Conservation (phyloP, 2,329 filamentous ascomycete species). For the Pochonia chlamydosporia region DNA sequence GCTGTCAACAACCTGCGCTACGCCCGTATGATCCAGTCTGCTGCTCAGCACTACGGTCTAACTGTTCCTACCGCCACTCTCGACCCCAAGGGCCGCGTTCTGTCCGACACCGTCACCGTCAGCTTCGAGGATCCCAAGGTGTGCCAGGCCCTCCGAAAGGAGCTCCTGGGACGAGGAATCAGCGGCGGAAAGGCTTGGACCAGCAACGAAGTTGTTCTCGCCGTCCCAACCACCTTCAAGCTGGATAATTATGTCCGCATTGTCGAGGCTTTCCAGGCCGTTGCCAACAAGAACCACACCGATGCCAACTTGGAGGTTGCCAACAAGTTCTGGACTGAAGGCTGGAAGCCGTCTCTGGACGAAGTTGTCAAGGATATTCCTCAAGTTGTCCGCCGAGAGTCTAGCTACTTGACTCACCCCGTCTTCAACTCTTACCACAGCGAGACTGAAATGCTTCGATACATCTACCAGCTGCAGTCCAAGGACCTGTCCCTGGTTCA, state of each 20-base stretch:
- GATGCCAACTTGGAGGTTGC: constrained; percentile 21
- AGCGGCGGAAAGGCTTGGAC: constrained; percentile 63
- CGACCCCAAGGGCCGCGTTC: constrained; percentile 46
- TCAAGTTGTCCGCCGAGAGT: constrained; percentile 60
- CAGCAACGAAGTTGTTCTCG: constrained; percentile 18
- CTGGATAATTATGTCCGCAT: constrained; percentile 15
- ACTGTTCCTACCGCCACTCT: constrained; percentile 54
- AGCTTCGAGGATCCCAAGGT: constrained; percentile 28
- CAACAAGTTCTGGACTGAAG: constrained; percentile 34
- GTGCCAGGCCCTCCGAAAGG: constrained; percentile 17
- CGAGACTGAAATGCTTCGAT: constrained; percentile 88
- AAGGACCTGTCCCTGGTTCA: constrained; percentile 92
- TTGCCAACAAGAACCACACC: constrained; percentile 19
- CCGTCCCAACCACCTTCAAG: constrained; percentile 19
- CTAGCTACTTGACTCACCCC: constrained; percentile 75
- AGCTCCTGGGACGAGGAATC: constrained; percentile 53
- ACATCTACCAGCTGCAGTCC: constrained; percentile 88
- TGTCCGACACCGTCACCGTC: constrained; percentile 80
- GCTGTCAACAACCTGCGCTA: constrained; percentile 71
- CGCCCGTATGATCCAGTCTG: constrained; percentile 62
- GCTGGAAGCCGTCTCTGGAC: constrained; percentile 25
- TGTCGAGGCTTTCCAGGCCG: constrained; percentile 20
- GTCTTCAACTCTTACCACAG: constrained; percentile 95
- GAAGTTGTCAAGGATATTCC: constrained; percentile 42
- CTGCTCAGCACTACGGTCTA: constrained; percentile 57